Conservation (phyloP, 1,139 yeast genomes). For the Kodamaea anthophila region DNA sequence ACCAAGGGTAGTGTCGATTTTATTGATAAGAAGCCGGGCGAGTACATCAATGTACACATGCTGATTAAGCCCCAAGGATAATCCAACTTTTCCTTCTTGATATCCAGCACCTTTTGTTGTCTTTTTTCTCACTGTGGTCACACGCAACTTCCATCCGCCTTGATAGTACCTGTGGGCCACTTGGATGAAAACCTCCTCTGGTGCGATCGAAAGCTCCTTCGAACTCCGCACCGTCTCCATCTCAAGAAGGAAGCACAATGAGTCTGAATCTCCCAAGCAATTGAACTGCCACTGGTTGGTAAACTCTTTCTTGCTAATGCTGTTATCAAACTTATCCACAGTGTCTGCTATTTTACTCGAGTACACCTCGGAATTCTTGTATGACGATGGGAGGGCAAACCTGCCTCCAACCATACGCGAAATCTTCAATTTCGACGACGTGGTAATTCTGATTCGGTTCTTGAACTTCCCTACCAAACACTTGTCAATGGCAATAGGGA, state of each 20-base stretch:
- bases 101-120: conserved; percentile 24
- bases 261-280: conserved; percentile 15
- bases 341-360: conserved; percentile 32
- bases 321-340: conserved; percentile 27
- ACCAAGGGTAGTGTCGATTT: conserved; percentile 32
- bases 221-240: conserved; percentile 24
- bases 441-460: conserved; percentile 20
- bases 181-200: conserved; percentile 24
- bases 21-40: conserved; percentile 26
- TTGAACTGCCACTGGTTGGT: conserved; percentile 36
- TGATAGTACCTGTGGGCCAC: conserved; percentile 29
- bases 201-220: conserved; percentile 14
- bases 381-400: conserved; percentile 31
- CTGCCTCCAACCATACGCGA: conserved; percentile 25
- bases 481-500: conserved; percentile 10
- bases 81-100: conserved; percentile 8
- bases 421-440: conserved; percentile 29
- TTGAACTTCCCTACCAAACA: conserved; percentile 5
- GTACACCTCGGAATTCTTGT: conserved; percentile 15
- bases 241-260: conserved; percentile 29
- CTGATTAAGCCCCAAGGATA: conserved; percentile 28
- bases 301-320: conserved; percentile 22
- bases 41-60: conserved; percentile 26
- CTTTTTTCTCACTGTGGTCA: conserved; percentile 24
- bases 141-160: conserved; percentile 20